Evolutionary conservation across 495 filamentous ascomycete species (phyloP).

Genomic region (Penicillium tannophilum): DNA sequence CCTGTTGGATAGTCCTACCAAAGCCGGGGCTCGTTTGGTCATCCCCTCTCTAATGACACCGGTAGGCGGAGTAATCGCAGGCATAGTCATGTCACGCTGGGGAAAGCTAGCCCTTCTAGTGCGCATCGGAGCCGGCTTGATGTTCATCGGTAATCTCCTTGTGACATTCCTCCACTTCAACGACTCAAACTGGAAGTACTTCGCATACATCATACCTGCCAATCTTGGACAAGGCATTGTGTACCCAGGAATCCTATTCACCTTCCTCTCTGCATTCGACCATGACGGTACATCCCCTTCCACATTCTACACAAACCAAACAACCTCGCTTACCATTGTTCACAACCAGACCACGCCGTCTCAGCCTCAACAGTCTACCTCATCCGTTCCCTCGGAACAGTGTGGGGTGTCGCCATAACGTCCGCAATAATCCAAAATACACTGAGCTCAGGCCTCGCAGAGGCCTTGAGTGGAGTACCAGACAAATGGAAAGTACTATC

Average conservation of each 20-base stretch:
- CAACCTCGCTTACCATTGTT: not conserved
- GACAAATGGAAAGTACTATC: slow-evolving; percentile 66
- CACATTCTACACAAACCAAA: not conserved
- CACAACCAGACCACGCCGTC: slow-evolving; percentile 59
- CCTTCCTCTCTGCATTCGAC: slow-evolving; percentile 62
- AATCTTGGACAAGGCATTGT: slow-evolving; percentile 67
- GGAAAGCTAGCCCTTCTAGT: slow-evolving; percentile 59
- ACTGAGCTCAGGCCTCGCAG: slow-evolving; percentile 56
- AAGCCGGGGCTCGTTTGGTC: slow-evolving; percentile 58
- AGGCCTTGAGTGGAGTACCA: slow-evolving; percentile 61
- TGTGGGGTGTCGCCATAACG: slow-evolving; percentile 65
- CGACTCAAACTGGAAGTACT: slow-evolving; percentile 64
- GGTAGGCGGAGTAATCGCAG: slow-evolving; percentile 60
- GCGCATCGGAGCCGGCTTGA: slow-evolving; percentile 55
- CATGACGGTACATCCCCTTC: slow-evolving; percentile 51
- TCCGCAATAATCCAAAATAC: slow-evolving; percentile 67
- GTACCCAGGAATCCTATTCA: slow-evolving; percentile 64
- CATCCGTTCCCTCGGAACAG: slow-evolving; percentile 62
- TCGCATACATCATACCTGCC: slow-evolving; percentile 63
- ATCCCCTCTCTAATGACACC: slow-evolving; percentile 65
- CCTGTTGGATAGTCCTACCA: slow-evolving; percentile 60
- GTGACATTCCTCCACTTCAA: slow-evolving; percentile 57
- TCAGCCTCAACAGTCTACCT: slow-evolving; percentile 65
- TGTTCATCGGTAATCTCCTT: slow-evolving; percentile 61
- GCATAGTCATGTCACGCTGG: slow-evolving; percentile 66